A percentile compares a stretch with the other conserved stretches of the same genome.
Evolutionary conservation across 495 filamentous ascomycete genomes (phyloP).

Genomic region (Aspergillus olivimuriae): DNA sequence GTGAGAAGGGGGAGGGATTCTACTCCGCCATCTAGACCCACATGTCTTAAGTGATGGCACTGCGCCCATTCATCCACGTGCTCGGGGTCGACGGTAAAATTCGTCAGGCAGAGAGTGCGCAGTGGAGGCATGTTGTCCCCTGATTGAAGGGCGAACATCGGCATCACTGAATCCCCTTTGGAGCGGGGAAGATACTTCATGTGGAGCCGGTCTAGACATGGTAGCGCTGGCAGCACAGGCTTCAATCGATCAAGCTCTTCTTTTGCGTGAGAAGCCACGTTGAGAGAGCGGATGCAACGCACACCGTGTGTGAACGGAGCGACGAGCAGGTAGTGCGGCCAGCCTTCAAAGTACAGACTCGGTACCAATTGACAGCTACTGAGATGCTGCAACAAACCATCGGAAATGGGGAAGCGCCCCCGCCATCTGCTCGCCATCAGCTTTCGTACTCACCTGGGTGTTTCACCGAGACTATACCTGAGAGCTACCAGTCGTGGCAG

Average conservation of each 20-base stretch:
- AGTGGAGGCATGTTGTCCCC: not conserved
- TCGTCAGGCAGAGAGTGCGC: constrained; percentile 2
- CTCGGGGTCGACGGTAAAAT: not conserved
- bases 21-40: not conserved
- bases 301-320: not conserved
- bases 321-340: not conserved
- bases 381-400: constrained; percentile 2
- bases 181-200: not conserved
- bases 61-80: not conserved
- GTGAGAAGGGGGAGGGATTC: not conserved
- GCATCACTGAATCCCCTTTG: not conserved
- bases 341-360: not conserved
- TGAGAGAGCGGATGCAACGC: constrained; percentile 1
- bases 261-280: not conserved
- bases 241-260: not conserved
- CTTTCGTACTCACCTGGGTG: no score
- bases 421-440: not conserved
- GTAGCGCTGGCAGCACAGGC: not conserved
- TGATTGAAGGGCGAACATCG: not conserved
- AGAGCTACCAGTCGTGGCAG: not conserved
- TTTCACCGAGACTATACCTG: not conserved
- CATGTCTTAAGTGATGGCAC: not conserved
- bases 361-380: not conserved
- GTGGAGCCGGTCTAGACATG: constrained; percentile 1
- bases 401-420: not conserved